Evolutionary conservation across 768 basidiomycete genomes (phyloP), one percentile per base, ranked within the genome.

Genomic region (Suillus tomentosus): DNA sequence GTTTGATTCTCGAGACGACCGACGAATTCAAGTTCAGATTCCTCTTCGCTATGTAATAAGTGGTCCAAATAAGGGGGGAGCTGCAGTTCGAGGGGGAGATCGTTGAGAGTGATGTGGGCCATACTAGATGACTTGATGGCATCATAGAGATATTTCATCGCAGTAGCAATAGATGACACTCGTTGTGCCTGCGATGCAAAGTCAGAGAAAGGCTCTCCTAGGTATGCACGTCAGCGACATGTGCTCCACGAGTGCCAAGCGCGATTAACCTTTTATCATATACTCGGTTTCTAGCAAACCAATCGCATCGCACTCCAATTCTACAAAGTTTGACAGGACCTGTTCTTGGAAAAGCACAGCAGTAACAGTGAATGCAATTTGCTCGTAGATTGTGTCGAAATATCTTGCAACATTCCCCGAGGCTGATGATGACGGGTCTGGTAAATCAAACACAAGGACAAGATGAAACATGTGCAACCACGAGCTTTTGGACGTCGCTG

Each of bases 291-390:
- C 88, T 56, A 95, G 75, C 14, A 85, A 73, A 22, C 86, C 84
- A 19, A 98, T 80, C 14, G 78, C 74, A 62, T 92, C 91, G 39
- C 91, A 92, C 72, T 98, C 90, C 51, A 77, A 75, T 66, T 95
- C 93, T 1, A 99, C 91, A 75, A 91, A 98, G 71, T 91, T 90
- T 39, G 87, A 87, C 60, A 90, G 76, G 5, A 94, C 89, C 76
- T 99, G 96, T 72, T 97, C 90, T 72, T 94, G 92, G 69, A 90
- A 96, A 51, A 98, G 81, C 10, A 96, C 94, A 7, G 96, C 97
- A 2, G 96, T 94, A 66, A 94, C 81, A 3, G 92, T 90, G 78
- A 96, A 96, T 0, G 89, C 90, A 62, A 96, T 84, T 71, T 95
- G 94, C 66, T 93, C 86, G 71, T 97, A 97, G 45, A 97, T 85